Percentiles rank a stretch among this genome's conserved stretches.
These are phyloP conservation scores for Penicillium sp. DNA, from an alignment of 2,329 filamentous ascomycete genomes.

Conservation along the genomic window DNA sequence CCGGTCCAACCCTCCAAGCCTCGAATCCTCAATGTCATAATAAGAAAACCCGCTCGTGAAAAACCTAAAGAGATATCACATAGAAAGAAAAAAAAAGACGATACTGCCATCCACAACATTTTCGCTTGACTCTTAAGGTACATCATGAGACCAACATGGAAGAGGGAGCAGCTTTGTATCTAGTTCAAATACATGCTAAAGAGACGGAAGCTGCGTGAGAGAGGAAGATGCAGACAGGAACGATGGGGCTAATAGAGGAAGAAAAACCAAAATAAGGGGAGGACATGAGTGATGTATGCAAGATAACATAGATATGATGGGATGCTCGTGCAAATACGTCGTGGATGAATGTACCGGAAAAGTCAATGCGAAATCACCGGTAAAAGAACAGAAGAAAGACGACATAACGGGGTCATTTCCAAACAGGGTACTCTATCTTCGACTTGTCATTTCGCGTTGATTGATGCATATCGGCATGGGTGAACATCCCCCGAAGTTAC, in stretches of 20 bases:
- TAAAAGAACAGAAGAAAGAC: conserved; percentile 8
- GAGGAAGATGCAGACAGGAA: conserved; percentile 24
- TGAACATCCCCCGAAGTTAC: conserved; percentile 47
- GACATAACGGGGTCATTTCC: conserved; percentile 7
- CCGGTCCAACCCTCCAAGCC: neutral
- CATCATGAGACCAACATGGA: conserved; percentile 29
- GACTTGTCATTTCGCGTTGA: conserved; percentile 1
- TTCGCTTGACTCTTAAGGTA: conserved; percentile 35
- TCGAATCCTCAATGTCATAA: neutral
- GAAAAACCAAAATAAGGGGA: neutral
- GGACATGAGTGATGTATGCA: neutral
- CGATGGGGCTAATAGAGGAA: conserved; percentile 23
- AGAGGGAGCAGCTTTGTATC: conserved; percentile 7
- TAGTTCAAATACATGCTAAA: conserved; percentile 20
- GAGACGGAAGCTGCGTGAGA: conserved; percentile 29
- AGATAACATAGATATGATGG: conserved; percentile 14
- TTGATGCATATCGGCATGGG: neutral
- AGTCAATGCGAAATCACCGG: neutral
- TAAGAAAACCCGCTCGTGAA: neutral
- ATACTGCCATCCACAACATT: conserved; percentile 10
- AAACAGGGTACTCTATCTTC: conserved; percentile 19
- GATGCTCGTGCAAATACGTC: conserved; percentile 35
- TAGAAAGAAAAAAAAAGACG: neutral
- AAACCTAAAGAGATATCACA: conserved; percentile 4
- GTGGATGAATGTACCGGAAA: conserved; percentile 30